Evolutionary conservation across 2,329 filamentous ascomycete species (phyloP).

Genomic region (Clonostachys sp.): DNA sequence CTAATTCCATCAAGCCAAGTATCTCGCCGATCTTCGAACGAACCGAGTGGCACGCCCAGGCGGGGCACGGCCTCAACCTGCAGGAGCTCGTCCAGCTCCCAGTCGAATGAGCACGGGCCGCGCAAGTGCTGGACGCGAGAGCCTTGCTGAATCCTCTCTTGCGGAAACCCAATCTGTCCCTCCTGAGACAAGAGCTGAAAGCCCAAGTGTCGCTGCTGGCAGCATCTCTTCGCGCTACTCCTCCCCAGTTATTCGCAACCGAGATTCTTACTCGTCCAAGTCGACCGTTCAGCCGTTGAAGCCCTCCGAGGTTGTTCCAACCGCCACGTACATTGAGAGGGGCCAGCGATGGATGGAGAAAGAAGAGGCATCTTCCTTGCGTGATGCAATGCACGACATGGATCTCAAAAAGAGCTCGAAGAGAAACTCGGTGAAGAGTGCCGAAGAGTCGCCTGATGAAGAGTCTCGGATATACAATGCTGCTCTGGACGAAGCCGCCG

Average conservation of each 20-base stretch:
- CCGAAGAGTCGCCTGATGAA: slow-evolving; percentile 17
- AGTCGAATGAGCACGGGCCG: slow-evolving; percentile 20
- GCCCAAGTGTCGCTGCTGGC: slow-evolving; percentile 33
- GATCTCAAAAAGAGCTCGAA: slow-evolving; percentile 43
- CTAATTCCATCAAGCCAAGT: slow-evolving; percentile 47
- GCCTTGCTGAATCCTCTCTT: slow-evolving; percentile 21
- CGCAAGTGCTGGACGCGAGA: slow-evolving; percentile 19
- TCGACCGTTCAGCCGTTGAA: slow-evolving; percentile 38
- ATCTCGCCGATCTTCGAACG: slow-evolving; percentile 66
- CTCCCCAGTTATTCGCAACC: slow-evolving; percentile 33
- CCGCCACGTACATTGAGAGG: slow-evolving; percentile 66
- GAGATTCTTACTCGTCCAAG: slow-evolving; percentile 46
- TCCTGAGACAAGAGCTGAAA: slow-evolving; percentile 15
- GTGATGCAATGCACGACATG: slow-evolving; percentile 71
- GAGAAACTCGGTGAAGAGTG: slow-evolving; percentile 6
- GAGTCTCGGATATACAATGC: slow-evolving; percentile 65
- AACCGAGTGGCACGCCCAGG: slow-evolving; percentile 64
- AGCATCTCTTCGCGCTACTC: slow-evolving; percentile 49
- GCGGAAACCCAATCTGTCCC: slow-evolving; percentile 9
- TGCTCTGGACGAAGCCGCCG: slow-evolving; percentile 72
- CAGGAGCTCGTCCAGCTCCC: slow-evolving; percentile 24
- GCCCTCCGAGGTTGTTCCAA: slow-evolving; percentile 59
- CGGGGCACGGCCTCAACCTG: slow-evolving; percentile 62
- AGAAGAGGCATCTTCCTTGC: slow-evolving; percentile 67
- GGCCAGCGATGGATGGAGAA: slow-evolving; percentile 77